Conservation (phyloP, 768 basidiomycete species). For the Hericium coralloides region DNA sequence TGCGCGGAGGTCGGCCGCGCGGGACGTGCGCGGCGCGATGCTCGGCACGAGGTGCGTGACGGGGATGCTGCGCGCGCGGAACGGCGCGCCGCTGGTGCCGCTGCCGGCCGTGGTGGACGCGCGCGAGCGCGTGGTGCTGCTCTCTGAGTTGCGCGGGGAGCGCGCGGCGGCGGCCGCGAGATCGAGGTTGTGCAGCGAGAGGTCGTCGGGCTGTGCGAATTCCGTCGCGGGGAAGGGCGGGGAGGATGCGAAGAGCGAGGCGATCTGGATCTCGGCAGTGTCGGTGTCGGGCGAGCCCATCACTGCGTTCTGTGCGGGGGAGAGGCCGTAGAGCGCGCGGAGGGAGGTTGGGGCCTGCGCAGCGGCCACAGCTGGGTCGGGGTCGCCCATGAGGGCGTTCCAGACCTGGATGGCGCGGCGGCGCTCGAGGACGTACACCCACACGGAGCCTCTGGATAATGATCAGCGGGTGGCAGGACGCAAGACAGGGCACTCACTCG, state of each 20-base stretch:
- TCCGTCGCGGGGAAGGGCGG: constrained; percentile 70
- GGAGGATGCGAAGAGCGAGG: constrained; percentile 71
- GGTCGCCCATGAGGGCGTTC: constrained; percentile 65
- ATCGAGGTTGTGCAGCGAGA: constrained; percentile 24
- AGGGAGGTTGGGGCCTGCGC: constrained; percentile 52
- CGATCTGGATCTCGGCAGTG: constrained; percentile 73
- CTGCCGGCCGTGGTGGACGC: constrained; percentile 32
- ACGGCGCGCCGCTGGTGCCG: constrained; percentile 28
- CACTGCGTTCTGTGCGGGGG: constrained; percentile 48
- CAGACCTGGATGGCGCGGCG: constrained; percentile 75
- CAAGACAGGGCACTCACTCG: constrained; percentile 48
- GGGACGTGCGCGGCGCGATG: constrained; percentile 71
- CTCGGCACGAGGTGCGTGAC: constrained; percentile 50
- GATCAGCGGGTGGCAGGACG: not conserved
- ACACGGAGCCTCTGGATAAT: constrained; percentile 63
- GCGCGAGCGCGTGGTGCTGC: constrained; percentile 32
- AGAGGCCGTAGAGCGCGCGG: constrained; percentile 59
- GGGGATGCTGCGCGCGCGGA: constrained; percentile 65
- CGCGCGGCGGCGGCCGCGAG: constrained; percentile 40
- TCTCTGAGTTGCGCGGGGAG: constrained; percentile 21
- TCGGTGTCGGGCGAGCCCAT: constrained; percentile 63
- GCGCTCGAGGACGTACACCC: constrained; percentile 86
- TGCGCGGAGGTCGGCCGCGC: constrained; percentile 64
- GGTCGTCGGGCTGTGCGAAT: constrained; percentile 38
- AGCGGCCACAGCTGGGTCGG: constrained; percentile 49